Conservation (phyloP, 2,329 filamentous ascomycete species). For the Colletotrichum neosansevieriae region DNA sequence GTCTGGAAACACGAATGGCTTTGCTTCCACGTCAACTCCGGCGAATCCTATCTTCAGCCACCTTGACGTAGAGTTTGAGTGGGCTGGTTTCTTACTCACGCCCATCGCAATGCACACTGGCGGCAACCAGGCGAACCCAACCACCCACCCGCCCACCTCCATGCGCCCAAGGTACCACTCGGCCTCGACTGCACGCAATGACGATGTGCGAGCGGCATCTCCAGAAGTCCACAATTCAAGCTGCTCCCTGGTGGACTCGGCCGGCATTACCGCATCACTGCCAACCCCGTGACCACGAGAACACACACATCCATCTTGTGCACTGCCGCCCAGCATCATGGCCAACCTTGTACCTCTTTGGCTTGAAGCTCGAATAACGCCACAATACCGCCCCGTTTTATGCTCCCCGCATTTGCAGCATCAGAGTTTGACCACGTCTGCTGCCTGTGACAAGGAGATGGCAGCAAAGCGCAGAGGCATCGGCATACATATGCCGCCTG, state of each 20-base stretch:
- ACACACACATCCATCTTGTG: background rate
- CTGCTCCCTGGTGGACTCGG: background rate
- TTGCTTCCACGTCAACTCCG: background rate
- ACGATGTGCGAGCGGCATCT: slow-evolving; percentile 13
- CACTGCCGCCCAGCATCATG: background rate
- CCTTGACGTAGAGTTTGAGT: background rate
- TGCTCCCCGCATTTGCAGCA: slow-evolving; percentile 20
- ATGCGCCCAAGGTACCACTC: slow-evolving; percentile 12
- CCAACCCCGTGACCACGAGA: slow-evolving; percentile 1
- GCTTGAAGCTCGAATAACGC: too few species aligned
- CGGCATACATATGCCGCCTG: slow-evolving; percentile 21
- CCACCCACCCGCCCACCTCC: slow-evolving; percentile 9
- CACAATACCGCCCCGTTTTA: background rate
- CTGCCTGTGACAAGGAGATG: slow-evolving; percentile 15
- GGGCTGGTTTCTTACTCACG: slow-evolving; percentile 16
- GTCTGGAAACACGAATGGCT: background rate
- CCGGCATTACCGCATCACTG: slow-evolving; percentile 4
- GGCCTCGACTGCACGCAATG: slow-evolving; percentile 18
- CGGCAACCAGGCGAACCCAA: slow-evolving; percentile 9
- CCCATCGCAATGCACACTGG: slow-evolving; percentile 8
- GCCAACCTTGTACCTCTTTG: background rate
- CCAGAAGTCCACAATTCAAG: background rate
- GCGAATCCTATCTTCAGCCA: background rate
- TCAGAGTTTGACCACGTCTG: slow-evolving; percentile 23
- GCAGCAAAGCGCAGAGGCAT: background rate